Conservation (phyloP, 495 filamentous ascomycete genomes). For the Podospora fimiseda region DNA sequence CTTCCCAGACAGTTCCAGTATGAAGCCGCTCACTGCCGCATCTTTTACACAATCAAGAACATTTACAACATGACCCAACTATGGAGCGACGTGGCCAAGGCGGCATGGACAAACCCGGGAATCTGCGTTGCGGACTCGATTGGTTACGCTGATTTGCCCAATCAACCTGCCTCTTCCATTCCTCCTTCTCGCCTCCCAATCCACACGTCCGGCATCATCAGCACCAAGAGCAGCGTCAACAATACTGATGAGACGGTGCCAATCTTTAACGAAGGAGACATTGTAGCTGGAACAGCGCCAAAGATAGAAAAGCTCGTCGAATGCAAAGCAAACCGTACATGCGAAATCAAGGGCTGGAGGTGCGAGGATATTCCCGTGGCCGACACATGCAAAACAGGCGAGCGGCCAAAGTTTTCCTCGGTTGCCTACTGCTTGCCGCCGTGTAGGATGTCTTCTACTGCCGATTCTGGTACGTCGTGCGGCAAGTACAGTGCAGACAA, state of each 20-base stretch:
- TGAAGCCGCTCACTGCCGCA: conserved; percentile 42
- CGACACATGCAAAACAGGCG: background rate
- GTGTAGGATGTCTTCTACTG: background rate
- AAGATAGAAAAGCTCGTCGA: background rate
- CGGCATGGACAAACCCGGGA: conserved; percentile 15
- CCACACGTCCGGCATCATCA: background rate
- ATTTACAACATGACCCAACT: conserved; percentile 36
- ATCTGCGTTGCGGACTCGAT: background rate
- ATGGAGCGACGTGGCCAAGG: conserved; percentile 35
- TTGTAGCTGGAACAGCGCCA: background rate
- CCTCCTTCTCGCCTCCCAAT: background rate
- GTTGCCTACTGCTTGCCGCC: background rate
- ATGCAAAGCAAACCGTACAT: background rate
- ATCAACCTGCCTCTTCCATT: background rate
- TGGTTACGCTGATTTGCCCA: background rate
- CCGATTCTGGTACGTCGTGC: background rate
- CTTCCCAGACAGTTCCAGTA: conserved; percentile 42
- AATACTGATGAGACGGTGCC: background rate
- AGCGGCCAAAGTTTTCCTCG: background rate
- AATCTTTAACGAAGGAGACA: conserved; percentile 1
- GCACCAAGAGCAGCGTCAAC: background rate
- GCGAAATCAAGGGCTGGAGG: background rate
- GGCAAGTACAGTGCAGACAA: background rate
- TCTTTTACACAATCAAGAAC: conserved; percentile 41
- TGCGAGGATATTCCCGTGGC: background rate